Conservation (phyloP, 1,284 basidiomycete genomes). For the Marasmius sp. region DNA sequence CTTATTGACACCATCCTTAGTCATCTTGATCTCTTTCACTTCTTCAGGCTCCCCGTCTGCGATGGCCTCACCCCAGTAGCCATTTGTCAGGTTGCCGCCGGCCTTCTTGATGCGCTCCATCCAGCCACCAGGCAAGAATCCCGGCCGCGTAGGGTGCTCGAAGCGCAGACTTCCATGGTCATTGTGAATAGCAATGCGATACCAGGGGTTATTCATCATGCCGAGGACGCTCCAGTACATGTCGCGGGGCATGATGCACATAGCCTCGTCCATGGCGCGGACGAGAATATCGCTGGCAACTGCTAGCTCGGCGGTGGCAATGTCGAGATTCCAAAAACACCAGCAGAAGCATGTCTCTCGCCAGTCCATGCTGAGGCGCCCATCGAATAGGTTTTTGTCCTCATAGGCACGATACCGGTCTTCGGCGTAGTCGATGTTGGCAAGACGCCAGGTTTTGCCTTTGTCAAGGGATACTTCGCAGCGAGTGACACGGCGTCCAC, state of each 20-base stretch:
- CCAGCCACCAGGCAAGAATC: slow-evolving; percentile 1
- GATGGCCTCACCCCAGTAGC: not conserved
- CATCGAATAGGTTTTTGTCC: slow-evolving; percentile 29
- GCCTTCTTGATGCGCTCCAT: slow-evolving; percentile 8
- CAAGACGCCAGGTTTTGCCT: slow-evolving; percentile 53
- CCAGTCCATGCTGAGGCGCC: slow-evolving; percentile 45
- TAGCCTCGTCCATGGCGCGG: slow-evolving; percentile 58
- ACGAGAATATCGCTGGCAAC: slow-evolving; percentile 45
- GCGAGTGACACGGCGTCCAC: slow-evolving; percentile 58
- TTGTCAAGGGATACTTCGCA: slow-evolving; percentile 65
- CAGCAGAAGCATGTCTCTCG: slow-evolving; percentile 58
- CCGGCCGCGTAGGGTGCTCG: slow-evolving; percentile 56
- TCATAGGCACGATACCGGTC: slow-evolving; percentile 45
- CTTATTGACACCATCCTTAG: not conserved
- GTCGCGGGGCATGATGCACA: slow-evolving; percentile 48
- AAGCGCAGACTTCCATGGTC: slow-evolving; percentile 37
- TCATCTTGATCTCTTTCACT: not conserved
- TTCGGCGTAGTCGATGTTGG: slow-evolving; percentile 53
- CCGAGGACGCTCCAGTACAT: slow-evolving; percentile 54
- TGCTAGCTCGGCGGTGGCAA: slow-evolving; percentile 36
- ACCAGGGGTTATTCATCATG: slow-evolving; percentile 62
- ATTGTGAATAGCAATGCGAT: not conserved
- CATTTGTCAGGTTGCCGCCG: not conserved
- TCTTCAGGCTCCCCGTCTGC: slow-evolving; percentile 1
- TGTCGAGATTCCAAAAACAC: slow-evolving; percentile 61